Percentiles rank a stretch among this genome's conserved stretches.
Conservation (phyloP, 768 basidiomycete genomes). For the Leccinum uliginosum region DNA sequence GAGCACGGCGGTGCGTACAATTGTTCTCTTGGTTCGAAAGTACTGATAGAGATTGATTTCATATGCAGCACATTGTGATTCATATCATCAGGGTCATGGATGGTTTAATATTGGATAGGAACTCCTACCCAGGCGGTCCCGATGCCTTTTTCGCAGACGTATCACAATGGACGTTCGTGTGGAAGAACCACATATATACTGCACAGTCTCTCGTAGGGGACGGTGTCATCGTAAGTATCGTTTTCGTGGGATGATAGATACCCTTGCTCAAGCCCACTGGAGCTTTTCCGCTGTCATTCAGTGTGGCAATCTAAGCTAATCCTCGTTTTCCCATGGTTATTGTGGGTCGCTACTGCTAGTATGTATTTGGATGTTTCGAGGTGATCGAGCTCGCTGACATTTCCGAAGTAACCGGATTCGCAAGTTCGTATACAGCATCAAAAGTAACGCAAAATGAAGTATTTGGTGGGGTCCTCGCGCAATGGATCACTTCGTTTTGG, state of each 20-base stretch:
- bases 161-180: constrained; percentile 30
- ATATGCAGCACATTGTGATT: constrained; percentile 23
- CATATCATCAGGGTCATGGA: constrained; percentile 23
- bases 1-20: constrained; percentile 26
- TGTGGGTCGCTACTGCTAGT: constrained; percentile 29
- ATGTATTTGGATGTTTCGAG: not conserved
- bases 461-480: constrained; percentile 24
- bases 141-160: constrained; percentile 23
- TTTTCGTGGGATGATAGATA: not conserved
- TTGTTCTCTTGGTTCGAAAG: not conserved
- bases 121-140: constrained; percentile 18
- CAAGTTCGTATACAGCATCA: constrained; percentile 16
- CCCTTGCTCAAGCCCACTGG: not conserved
- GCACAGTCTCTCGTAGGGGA: constrained; percentile 30
- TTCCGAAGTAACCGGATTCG: constrained; percentile 18
- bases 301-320: constrained; percentile 30
- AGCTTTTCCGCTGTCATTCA: constrained; percentile 30
- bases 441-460: constrained; percentile 12
- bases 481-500: constrained; percentile 35
- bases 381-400: not conserved
- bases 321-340: constrained; percentile 27
- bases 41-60: not conserved
- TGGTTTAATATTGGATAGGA: constrained; percentile 24
- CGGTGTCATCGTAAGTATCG: constrained; percentile 24
- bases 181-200: constrained; percentile 22